phyloP scores from a whole-genome alignment of 129 eudicot species.

The Helichrysum umbraculigerum region DNA sequence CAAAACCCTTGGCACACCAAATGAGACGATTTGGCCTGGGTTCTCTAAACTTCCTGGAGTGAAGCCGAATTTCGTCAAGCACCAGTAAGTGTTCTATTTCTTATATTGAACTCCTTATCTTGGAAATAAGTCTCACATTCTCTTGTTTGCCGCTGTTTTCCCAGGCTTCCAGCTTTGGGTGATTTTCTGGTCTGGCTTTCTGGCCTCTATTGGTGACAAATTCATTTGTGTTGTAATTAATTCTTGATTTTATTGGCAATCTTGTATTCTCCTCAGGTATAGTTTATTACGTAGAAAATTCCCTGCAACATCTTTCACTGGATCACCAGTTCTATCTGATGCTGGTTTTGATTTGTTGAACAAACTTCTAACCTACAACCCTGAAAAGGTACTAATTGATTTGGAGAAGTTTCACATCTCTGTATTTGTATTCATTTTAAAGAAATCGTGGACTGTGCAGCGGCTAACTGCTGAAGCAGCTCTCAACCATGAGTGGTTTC shows the following conservation, averaged over 20 bases:
- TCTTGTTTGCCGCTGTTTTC: constrained; percentile 64
- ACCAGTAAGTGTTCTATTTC: constrained; percentile 60
- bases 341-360: constrained; percentile 94
- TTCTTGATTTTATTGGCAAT: constrained; percentile 52
- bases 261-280: constrained; percentile 56
- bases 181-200: constrained; percentile 90
- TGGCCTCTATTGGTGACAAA: constrained; percentile 83
- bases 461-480: constrained; percentile 72
- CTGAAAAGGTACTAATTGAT: constrained; percentile 62
- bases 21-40: constrained; percentile 91
- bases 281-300: constrained; percentile 71
- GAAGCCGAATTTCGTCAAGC: constrained; percentile 84
- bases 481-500: constrained; percentile 68
- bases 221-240: constrained; percentile 32
- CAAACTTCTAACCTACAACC: constrained; percentile 83
- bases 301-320: constrained; percentile 94
- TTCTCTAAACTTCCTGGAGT: constrained; percentile 75
- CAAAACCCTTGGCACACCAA: constrained; percentile 90
- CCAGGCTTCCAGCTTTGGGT: constrained; percentile 99
- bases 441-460: constrained; percentile 35
- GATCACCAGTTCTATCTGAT: constrained; percentile 86
- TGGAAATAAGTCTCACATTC: constrained; percentile 31
- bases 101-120: constrained; percentile 4
- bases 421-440: not conserved
- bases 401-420: too few relatives aligned